A percentile compares a stretch with the other conserved stretches of the same genome.
Evolutionary conservation across 2,329 filamentous ascomycete species (phyloP).

Genomic region (Ophiostoma sp.): DNA sequence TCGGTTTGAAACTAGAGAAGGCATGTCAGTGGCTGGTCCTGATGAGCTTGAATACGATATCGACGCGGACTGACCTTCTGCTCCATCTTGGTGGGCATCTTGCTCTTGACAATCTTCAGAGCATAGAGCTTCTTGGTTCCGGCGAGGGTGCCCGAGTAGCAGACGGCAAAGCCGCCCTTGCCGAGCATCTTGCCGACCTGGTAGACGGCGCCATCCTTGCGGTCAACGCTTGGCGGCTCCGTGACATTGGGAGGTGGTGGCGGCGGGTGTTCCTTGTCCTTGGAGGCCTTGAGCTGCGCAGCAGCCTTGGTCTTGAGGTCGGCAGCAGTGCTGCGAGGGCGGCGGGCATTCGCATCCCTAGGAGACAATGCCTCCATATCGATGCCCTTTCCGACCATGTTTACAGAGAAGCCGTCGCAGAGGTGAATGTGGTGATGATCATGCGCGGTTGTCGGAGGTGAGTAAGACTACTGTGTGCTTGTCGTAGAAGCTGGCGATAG

Average conservation of each 20-base stretch:
- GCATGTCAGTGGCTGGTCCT: not conserved
- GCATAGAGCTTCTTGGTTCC: slow-evolving; percentile 64
- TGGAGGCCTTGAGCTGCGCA: slow-evolving; percentile 50
- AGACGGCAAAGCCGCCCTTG: slow-evolving; percentile 78
- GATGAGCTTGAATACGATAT: not conserved
- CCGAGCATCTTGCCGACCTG: slow-evolving; percentile 68
- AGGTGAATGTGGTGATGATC: not conserved
- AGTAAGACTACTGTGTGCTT: not conserved
- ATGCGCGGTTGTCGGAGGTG: not conserved
- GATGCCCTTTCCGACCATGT: slow-evolving; percentile 46
- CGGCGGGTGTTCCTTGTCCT: slow-evolving; percentile 61
- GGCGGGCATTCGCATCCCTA: slow-evolving; percentile 58
- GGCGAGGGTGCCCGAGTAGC: slow-evolving; percentile 64
- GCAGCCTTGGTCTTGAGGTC: slow-evolving; percentile 50
- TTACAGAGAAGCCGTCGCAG: slow-evolving; percentile 4
- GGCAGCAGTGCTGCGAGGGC: slow-evolving; percentile 40
- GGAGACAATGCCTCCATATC: slow-evolving; percentile 61
- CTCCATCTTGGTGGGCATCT: slow-evolving; percentile 77
- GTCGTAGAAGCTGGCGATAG: not conserved
- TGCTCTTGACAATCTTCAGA: slow-evolving; percentile 76
- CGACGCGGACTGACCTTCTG: slow-evolving; percentile 57
- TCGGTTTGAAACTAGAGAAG: slow-evolving; percentile 64
- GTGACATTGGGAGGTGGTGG: slow-evolving; percentile 56
- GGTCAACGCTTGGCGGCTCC: slow-evolving; percentile 62
- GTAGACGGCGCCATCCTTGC: slow-evolving; percentile 65